These are phyloP conservation scores for Sporisorium exsertum DNA, from an alignment of 1,284 basidiomycete species.

Conservation along the genomic window DNA sequence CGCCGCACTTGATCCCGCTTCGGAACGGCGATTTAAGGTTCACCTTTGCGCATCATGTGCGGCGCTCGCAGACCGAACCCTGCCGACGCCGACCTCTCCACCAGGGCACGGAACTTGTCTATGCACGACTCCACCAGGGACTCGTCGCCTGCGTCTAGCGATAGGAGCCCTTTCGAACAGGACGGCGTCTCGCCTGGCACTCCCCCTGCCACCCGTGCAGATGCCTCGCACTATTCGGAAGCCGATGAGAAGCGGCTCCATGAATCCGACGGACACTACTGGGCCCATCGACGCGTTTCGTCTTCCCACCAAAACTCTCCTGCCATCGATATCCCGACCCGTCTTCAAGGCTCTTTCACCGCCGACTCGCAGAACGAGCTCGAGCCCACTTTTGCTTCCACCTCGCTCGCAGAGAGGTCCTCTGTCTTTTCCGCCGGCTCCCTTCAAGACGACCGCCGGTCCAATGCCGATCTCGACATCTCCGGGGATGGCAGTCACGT, in stretches of 20 bases:
- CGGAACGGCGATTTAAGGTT: background rate
- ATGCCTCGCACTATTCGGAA: constrained; percentile 55
- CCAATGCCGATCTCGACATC: constrained; percentile 46
- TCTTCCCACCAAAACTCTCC: constrained; percentile 32
- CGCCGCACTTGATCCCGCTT: constrained; percentile 2
- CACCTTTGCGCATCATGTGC: constrained; percentile 29
- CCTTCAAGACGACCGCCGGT: constrained; percentile 33
- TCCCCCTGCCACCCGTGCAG: constrained; percentile 44
- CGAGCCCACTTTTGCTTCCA: constrained; percentile 41
- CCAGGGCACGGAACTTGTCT: constrained; percentile 23
- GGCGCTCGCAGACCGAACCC: constrained; percentile 33
- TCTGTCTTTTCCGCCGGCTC: constrained; percentile 41
- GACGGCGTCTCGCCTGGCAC: constrained; percentile 30
- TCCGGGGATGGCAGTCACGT: constrained; percentile 51
- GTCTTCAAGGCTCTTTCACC: constrained; percentile 41
- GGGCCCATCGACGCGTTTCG: constrained; percentile 52
- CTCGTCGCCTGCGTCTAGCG: constrained; percentile 44
- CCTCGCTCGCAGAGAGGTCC: constrained; percentile 38
- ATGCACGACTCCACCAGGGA: constrained; percentile 34
- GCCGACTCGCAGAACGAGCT: constrained; percentile 40
- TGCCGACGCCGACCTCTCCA: constrained; percentile 31
- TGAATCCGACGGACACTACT: constrained; percentile 54
- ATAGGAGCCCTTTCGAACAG: constrained; percentile 36
- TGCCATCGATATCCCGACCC: constrained; percentile 38
- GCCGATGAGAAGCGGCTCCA: constrained; percentile 59